A percentile compares a stretch with the other conserved stretches of the same genome.
These are phyloP conservation scores for Mycosphaerella sp. DNA, from an alignment of 2,329 filamentous ascomycete species.

Conservation along the genomic window DNA sequence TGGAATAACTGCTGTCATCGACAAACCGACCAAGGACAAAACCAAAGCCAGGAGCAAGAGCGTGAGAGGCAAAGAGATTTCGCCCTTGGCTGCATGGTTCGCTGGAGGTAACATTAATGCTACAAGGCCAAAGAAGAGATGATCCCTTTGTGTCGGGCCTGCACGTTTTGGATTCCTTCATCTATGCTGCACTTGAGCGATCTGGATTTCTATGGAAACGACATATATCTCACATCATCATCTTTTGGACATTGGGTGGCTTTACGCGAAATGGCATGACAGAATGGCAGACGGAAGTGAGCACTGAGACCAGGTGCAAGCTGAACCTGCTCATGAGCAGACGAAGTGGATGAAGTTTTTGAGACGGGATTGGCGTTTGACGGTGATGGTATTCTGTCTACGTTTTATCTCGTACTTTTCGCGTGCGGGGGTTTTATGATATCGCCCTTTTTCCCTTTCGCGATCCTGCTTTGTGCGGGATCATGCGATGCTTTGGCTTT, in stretches of 20 bases:
- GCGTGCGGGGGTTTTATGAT: not conserved
- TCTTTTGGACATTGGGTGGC: not conserved
- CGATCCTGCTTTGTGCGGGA: not conserved
- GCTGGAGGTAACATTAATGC: constrained; percentile 22
- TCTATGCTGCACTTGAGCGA: not conserved
- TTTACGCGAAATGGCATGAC: constrained; percentile 3
- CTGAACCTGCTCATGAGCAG: no score
- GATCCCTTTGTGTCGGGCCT: not conserved
- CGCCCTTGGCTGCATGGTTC: constrained; percentile 28
- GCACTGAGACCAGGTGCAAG: not conserved
- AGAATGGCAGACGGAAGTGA: not conserved
- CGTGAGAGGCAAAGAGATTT: constrained; percentile 23
- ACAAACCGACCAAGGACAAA: constrained; percentile 10
- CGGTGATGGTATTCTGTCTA: constrained; percentile 6
- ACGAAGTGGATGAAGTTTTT: no score
- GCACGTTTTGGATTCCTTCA: not conserved
- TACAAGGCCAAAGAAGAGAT: constrained; percentile 15
- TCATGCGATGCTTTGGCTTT: constrained; percentile 4
- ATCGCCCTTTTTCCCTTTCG: not conserved
- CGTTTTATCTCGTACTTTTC: not conserved
- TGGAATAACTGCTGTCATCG: constrained; percentile 13
- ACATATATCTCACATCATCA: not conserved
- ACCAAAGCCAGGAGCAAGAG: constrained; percentile 22
- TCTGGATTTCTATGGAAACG: not conserved
- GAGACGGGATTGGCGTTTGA: constrained; percentile 2